Percentiles rank a stretch among this genome's conserved stretches.
These are phyloP conservation scores for Oropetium thomaeum DNA, from an alignment of 176 grass and related monocot genomes.

Conservation along the genomic window DNA sequence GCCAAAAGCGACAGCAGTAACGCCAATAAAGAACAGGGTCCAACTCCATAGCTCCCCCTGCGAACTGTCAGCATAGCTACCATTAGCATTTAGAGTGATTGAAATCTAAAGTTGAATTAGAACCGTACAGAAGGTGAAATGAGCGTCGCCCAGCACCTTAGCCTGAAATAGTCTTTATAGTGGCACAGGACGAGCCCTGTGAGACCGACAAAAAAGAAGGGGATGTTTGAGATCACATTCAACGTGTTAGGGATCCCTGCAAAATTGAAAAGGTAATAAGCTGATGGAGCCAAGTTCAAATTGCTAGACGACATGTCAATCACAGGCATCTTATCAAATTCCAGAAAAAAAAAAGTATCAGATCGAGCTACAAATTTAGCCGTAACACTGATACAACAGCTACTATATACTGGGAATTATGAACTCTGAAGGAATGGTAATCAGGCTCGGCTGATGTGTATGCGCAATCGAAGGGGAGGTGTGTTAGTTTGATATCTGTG, in stretches of 20 bases:
- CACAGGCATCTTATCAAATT: background rate
- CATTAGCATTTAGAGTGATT: background rate
- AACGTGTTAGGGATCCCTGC: slow-evolving; percentile 87
- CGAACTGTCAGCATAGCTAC: slow-evolving; percentile 43
- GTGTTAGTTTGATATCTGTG: too few species aligned
- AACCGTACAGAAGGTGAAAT: background rate
- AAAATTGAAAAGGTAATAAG: slow-evolving; percentile 6
- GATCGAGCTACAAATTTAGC: background rate
- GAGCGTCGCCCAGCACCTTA: slow-evolving; percentile 44
- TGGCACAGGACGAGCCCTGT: slow-evolving; percentile 64
- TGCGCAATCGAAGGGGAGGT: too few species aligned
- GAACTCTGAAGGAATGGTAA: too few species aligned
- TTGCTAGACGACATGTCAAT: too few species aligned
- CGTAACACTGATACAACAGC: too few species aligned
- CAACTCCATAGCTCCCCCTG: slow-evolving; percentile 83
- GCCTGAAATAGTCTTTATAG: slow-evolving; percentile 71
- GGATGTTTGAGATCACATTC: slow-evolving; percentile 89
- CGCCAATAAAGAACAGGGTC: slow-evolving; percentile 73
- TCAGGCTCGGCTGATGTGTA: too few species aligned
- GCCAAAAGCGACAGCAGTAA: slow-evolving; percentile 68
- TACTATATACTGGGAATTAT: too few species aligned
- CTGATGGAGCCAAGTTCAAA: background rate
- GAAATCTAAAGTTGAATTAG: background rate
- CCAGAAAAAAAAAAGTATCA: too few species aligned
- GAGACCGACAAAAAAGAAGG: slow-evolving; percentile 78